These are phyloP conservation scores for Saturnispora saitoi DNA, from an alignment of 805 yeast species.

Conservation along the genomic window DNA sequence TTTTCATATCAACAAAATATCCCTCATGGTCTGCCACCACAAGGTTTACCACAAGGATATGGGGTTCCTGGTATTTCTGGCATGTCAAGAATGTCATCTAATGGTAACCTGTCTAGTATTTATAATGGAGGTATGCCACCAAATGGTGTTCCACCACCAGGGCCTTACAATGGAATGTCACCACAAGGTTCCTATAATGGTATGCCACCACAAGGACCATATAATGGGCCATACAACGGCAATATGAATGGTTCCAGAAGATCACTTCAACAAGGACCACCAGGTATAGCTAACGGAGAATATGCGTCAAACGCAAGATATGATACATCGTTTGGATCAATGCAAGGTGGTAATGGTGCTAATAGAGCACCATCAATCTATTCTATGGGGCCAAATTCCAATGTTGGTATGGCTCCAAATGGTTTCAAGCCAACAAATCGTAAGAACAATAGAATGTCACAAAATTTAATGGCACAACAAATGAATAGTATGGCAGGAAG, in stretches of 20 bases:
- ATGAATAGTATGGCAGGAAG: constrained; percentile 13
- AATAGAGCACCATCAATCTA: neutral
- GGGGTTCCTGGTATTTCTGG: neutral
- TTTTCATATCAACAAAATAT: constrained; percentile 23
- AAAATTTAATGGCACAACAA: constrained; percentile 24
- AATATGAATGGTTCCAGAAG: constrained; percentile 4
- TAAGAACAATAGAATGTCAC: constrained; percentile 35
- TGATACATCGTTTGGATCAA: constrained; percentile 12
- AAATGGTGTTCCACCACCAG: neutral
- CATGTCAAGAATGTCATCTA: neutral
- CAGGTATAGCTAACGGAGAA: neutral
- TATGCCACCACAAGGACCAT: neutral
- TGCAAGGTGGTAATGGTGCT: constrained; percentile 6
- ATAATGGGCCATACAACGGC: constrained; percentile 2
- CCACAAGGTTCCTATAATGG: neutral
- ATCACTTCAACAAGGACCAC: constrained; percentile 1
- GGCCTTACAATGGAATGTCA: neutral
- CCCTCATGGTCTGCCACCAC: constrained; percentile 29
- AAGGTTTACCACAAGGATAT: constrained; percentile 23
- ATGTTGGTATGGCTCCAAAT: constrained; percentile 1
- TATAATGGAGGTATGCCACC: neutral
- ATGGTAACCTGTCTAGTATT: neutral
- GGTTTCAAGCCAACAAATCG: constrained; percentile 36
- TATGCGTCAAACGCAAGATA: neutral
- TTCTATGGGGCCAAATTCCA: neutral